A percentile compares a stretch with the other conserved stretches of the same genome.
phyloP scores from a whole-genome alignment of 306 rosid species.

The Vigna nakashimae region DNA sequence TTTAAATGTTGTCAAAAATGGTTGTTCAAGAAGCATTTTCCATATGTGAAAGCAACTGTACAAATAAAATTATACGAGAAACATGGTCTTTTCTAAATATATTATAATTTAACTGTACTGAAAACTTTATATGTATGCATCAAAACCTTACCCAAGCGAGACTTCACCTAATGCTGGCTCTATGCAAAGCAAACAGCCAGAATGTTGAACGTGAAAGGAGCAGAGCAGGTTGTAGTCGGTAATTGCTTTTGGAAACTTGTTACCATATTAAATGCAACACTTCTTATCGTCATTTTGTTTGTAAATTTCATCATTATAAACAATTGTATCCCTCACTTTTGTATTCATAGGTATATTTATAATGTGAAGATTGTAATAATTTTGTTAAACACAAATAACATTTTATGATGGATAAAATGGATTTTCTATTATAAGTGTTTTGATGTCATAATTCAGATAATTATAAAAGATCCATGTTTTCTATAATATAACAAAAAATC shows the following conservation, averaged over 20 bases:
- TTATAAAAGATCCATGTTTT: too few species aligned
- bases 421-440: too few species aligned
- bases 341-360: too few species aligned
- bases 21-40: too few species aligned
- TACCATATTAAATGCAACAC: neutral
- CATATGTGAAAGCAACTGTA: neutral
- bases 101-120: neutral
- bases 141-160: neutral
- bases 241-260: slow-evolving; percentile 14
- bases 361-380: too few species aligned
- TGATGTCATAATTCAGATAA: too few species aligned
- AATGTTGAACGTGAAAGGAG: neutral
- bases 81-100: neutral
- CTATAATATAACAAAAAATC: too few species aligned
- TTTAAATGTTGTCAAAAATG: too few species aligned
- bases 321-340: too few species aligned
- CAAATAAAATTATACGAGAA: neutral
- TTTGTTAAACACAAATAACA: too few species aligned
- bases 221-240: slow-evolving; percentile 39
- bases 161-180: neutral
- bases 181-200: neutral
- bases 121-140: too few species aligned
- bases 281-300: neutral
- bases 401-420: too few species aligned
- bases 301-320: neutral